These are phyloP conservation scores for Blastocystis sp. DNA, from an alignment of 352 stramenopile genomes.

Conservation along the genomic window DNA sequence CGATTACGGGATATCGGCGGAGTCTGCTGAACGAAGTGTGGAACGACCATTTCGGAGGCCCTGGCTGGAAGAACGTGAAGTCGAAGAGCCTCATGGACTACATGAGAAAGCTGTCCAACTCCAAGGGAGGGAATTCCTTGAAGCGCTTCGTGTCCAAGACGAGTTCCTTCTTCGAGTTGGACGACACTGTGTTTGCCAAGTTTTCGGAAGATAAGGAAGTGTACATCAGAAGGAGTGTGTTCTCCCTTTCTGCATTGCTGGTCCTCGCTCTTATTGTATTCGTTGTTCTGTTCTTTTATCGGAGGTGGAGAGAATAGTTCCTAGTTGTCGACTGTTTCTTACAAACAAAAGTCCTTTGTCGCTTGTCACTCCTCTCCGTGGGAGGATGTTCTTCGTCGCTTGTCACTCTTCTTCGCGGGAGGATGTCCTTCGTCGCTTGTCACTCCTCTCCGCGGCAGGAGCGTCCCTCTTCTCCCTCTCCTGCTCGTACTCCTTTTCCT, in stretches of 20 bases:
- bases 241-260: neutral
- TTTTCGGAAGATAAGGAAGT: conserved; percentile 51
- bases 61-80: conserved; percentile 17
- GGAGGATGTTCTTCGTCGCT: neutral
- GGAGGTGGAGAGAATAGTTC: neutral
- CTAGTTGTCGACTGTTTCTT: neutral
- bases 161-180: conserved; percentile 17
- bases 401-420: neutral
- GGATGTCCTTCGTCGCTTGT: neutral
- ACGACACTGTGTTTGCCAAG: conserved; percentile 25
- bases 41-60: conserved; percentile 32
- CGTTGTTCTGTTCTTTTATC: neutral
- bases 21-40: conserved; percentile 37
- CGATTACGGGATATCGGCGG: conserved; percentile 28
- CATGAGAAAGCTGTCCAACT: conserved; percentile 20
- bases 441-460: neutral
- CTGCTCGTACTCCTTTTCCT: neutral
- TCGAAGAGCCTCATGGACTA: conserved; percentile 53
- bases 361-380: neutral
- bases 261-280: conserved; percentile 7
- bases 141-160: neutral
- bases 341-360: neutral
- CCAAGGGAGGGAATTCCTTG: conserved; percentile 4
- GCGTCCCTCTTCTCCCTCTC: neutral
- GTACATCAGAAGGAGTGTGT: neutral